Evolutionary conservation across 169 alveolate species (phyloP).

Genomic region (Plasmodium ovale): DNA sequence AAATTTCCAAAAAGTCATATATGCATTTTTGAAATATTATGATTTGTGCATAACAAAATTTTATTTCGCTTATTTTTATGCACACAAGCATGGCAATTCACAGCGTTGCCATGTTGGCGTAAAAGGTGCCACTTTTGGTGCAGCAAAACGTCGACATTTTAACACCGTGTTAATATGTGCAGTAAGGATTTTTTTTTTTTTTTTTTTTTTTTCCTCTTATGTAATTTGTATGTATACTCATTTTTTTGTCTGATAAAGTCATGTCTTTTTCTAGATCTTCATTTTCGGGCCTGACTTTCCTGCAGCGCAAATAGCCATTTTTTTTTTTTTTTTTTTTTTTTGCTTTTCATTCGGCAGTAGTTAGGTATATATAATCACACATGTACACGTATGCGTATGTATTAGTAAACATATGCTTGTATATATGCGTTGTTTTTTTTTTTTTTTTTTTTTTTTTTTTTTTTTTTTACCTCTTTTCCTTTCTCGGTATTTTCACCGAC

Average conservation of each 20-base stretch:
- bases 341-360: background rate
- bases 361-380: too few species aligned
- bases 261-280: background rate
- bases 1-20: background rate
- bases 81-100: background rate
- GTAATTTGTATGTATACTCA: constrained; percentile 19
- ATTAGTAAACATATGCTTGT: background rate
- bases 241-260: constrained; percentile 21
- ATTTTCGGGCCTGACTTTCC: background rate
- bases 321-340: constrained; percentile 30
- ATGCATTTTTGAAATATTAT: constrained; percentile 3
- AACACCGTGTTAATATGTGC: too few species aligned
- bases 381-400: background rate
- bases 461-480: background rate
- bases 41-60: constrained; percentile 1
- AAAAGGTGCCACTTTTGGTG: too few species aligned
- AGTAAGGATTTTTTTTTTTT: too few species aligned
- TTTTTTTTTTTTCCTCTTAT: background rate
- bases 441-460: background rate
- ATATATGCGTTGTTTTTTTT: background rate
- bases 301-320: background rate
- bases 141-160: too few species aligned
- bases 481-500: background rate
- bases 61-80: background rate
- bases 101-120: too few species aligned